Conservation (phyloP, 1,139 yeast species). For the Yamadazyma membranifaciens region DNA sequence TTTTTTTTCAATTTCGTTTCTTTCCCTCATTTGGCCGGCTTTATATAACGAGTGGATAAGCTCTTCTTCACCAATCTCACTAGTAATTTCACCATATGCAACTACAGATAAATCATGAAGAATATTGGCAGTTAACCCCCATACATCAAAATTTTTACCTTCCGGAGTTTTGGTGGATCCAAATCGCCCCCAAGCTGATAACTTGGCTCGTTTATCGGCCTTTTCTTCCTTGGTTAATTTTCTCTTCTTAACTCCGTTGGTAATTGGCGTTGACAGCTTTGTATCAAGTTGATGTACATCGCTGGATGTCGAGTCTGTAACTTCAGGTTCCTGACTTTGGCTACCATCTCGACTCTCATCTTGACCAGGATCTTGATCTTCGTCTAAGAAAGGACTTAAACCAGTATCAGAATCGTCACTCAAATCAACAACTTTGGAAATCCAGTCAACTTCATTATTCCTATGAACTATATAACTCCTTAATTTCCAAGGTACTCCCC, state of each 20-base stretch:
- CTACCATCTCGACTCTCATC: conserved; percentile 10
- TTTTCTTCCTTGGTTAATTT: neutral
- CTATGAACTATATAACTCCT: conserved; percentile 57
- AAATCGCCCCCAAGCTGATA: conserved; percentile 38
- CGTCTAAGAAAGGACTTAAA: neutral
- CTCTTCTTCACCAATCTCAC: conserved; percentile 62
- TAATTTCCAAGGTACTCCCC: conserved; percentile 65
- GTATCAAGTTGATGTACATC: neutral
- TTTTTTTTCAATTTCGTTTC: conserved; percentile 36
- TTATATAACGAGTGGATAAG: conserved; percentile 55
- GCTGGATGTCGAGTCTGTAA: conserved; percentile 3
- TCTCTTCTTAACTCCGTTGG: neutral
- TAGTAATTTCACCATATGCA: conserved; percentile 31
- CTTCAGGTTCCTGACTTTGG: conserved; percentile 13
- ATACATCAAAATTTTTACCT: conserved; percentile 61
- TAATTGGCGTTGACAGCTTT: neutral
- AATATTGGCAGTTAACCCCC: conserved; percentile 92
- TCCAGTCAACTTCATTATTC: conserved; percentile 54
- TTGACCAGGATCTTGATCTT: conserved; percentile 8
- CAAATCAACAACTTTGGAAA: conserved; percentile 54
- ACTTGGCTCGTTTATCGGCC: conserved; percentile 4
- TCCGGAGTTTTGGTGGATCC: conserved; percentile 39
- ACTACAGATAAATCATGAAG: conserved; percentile 73
- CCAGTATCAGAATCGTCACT: conserved; percentile 47
- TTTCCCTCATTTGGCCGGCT: conserved; percentile 44